Evolutionary conservation across 2,329 filamentous ascomycete species (phyloP).

Genomic region (Xylaria sp.): DNA sequence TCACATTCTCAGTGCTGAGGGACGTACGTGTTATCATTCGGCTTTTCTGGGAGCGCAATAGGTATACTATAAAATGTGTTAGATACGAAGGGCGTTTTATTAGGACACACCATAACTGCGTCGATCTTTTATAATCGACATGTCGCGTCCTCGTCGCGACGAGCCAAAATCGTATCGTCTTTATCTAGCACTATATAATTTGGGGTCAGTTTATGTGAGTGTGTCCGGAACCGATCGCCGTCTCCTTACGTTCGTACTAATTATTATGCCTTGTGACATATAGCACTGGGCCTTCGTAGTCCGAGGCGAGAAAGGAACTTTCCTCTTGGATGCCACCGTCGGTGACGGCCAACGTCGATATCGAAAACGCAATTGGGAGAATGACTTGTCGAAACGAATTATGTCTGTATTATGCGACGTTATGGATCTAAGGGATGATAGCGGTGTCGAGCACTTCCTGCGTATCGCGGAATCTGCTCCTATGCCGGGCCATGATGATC

Average conservation of each 20-base stretch:
- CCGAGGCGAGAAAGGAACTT: neutral
- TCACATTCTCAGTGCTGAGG: neutral
- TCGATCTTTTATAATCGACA: neutral
- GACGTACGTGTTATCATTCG: too few species aligned
- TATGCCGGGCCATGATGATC: neutral
- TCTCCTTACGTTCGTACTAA: neutral
- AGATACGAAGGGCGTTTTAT: neutral
- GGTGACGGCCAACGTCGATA: neutral
- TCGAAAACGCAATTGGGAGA: neutral
- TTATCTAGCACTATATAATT: slow-evolving; percentile 3
- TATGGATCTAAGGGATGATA: slow-evolving; percentile 11
- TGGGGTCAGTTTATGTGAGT: slow-evolving; percentile 7
- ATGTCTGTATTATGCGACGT: slow-evolving; percentile 12
- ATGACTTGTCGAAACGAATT: neutral
- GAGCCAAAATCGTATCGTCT: slow-evolving; percentile 8
- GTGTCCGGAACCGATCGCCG: neutral
- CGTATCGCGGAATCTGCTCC: slow-evolving; percentile 1
- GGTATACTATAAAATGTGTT: too few species aligned
- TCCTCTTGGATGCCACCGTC: slow-evolving; percentile 6
- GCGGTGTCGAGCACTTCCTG: neutral
- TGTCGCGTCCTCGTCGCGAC: neutral
- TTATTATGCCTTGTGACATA: neutral
- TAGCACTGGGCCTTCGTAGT: slow-evolving; percentile 19
- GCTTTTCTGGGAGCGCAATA: too few species aligned
- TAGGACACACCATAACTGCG: neutral